A percentile compares a stretch with the other conserved stretches of the same genome.
phyloP scores from a whole-genome alignment of 2,329 filamentous ascomycete genomes.

The Chaetothyriales sp. region DNA sequence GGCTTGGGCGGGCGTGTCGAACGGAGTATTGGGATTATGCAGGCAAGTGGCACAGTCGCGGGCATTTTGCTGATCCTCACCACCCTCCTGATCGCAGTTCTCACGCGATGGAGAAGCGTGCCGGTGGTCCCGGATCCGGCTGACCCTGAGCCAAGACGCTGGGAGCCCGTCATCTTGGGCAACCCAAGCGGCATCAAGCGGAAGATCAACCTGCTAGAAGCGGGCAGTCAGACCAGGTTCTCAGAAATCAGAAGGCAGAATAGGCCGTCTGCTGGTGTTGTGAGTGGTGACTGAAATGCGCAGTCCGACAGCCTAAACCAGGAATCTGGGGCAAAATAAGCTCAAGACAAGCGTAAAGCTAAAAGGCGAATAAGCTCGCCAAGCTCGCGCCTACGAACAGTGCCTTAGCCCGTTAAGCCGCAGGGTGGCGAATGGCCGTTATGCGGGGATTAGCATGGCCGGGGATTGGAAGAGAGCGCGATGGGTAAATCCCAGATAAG shows the following conservation, averaged over 20 bases:
- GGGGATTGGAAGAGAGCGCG: not conserved
- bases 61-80: conserved; percentile 52
- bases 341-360: too few species aligned
- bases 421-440: not conserved
- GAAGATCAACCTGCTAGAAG: conserved; percentile 55
- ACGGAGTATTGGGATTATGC: conserved; percentile 49
- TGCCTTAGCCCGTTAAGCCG: not conserved
- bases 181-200: conserved; percentile 54
- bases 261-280: conserved; percentile 23
- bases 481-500: too few species aligned
- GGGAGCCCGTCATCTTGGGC: conserved; percentile 56
- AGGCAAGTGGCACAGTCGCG: conserved; percentile 53
- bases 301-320: too few species aligned
- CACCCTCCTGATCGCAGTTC: conserved; percentile 43
- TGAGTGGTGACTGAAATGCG: conserved; percentile 4
- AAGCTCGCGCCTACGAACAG: not conserved
- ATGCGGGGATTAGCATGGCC: not conserved
- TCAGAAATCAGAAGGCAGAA: conserved; percentile 54
- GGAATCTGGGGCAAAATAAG: too few species aligned
- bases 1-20: conserved; percentile 53
- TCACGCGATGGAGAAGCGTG: conserved; percentile 50
- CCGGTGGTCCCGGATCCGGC: conserved; percentile 42
- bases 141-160: conserved; percentile 21
- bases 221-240: conserved; percentile 54
- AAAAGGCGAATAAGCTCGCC: not conserved